Evolutionary conservation across 2,329 filamentous ascomycete species (phyloP).

Genomic region (Penicillium sp.): DNA sequence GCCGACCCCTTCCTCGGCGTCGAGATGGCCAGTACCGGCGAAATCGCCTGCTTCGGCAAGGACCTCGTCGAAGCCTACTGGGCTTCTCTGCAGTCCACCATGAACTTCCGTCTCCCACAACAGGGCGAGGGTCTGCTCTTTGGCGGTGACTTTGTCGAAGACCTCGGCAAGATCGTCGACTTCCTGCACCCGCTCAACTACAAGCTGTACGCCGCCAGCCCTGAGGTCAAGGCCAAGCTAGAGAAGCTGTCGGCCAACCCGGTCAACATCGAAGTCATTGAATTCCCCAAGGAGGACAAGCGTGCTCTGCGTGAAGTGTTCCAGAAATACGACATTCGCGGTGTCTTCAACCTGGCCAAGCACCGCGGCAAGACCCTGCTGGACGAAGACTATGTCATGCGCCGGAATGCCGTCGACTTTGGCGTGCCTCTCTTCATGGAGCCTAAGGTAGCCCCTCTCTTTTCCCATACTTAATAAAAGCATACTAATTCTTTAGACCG

Average conservation of each 20-base stretch:
- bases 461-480: background rate
- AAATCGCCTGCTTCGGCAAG: conserved; percentile 98
- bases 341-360: conserved; percentile 91
- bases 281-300: conserved; percentile 97
- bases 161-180: conserved; percentile 75
- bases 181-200: conserved; percentile 86
- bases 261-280: conserved; percentile 79
- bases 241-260: conserved; percentile 64
- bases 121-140: conserved; percentile 93
- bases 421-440: conserved; percentile 98
- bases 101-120: conserved; percentile 98
- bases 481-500: conserved; percentile 61
- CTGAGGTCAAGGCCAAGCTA: conserved; percentile 76
- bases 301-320: conserved; percentile 90
- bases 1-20: conserved; percentile 97
- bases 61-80: conserved; percentile 96
- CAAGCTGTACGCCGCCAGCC: conserved; percentile 84
- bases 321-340: conserved; percentile 92
- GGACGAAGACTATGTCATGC: conserved; percentile 98
- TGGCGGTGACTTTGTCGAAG: conserved; percentile 72
- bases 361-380: conserved; percentile 75
- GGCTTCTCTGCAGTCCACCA: conserved; percentile 90
- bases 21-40: conserved; percentile 94
- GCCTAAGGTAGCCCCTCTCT: conserved; percentile 67
- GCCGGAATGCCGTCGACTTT: conserved; percentile 96